phyloP scores from a whole-genome alignment of 2,329 filamentous ascomycete species.

The Diplodia corticola region DNA sequence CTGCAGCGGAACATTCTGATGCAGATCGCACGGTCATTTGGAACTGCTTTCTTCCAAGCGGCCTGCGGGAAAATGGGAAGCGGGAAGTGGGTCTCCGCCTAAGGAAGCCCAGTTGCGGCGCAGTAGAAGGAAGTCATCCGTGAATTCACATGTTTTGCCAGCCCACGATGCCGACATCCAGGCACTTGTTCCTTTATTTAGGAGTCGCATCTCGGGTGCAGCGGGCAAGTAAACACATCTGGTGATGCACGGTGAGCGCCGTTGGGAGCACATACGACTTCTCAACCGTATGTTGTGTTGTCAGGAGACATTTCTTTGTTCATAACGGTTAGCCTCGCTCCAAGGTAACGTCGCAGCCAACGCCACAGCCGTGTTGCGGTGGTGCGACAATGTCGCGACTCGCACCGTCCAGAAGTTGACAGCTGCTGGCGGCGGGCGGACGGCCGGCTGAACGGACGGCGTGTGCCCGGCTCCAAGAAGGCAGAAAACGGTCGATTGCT shows the following conservation, averaged over 20 bases:
- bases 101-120: background rate
- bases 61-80: background rate
- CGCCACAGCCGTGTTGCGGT: constrained; percentile 17
- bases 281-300: background rate
- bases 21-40: background rate
- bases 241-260: background rate
- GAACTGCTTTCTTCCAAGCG: background rate
- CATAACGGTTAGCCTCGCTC: background rate
- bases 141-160: background rate
- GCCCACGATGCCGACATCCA: too few relatives aligned
- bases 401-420: background rate
- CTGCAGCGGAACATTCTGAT: constrained; percentile 2
- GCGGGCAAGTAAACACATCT: background rate
- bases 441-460: constrained; percentile 4
- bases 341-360: background rate
- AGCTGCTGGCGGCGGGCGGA: background rate
- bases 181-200: background rate
- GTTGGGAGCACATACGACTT: background rate
- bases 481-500: background rate
- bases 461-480: background rate
- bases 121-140: background rate
- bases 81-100: background rate
- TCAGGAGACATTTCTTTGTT: background rate
- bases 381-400: constrained; percentile 12
- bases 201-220: background rate